Conservation (phyloP, 495 filamentous ascomycete species). For the Hypomontagnella submonticulosa region DNA sequence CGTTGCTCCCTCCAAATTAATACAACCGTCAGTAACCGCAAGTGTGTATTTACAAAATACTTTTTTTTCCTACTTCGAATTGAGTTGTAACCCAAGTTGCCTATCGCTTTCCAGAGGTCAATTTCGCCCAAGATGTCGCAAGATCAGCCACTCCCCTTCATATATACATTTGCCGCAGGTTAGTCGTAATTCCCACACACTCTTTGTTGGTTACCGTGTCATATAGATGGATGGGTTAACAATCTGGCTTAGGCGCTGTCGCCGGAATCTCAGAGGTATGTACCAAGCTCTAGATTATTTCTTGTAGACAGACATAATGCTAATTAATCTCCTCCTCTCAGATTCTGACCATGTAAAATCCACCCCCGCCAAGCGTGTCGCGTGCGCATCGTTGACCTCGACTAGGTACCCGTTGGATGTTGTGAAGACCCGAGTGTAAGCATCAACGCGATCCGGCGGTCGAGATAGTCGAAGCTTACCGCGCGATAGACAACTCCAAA, state of each 20-base stretch:
- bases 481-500: slow-evolving; percentile 79
- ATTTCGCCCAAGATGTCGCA: slow-evolving; percentile 65
- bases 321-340: slow-evolving; percentile 15
- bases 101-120: slow-evolving; percentile 11
- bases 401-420: slow-evolving; percentile 97
- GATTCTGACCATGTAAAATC: slow-evolving; percentile 35
- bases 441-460: slow-evolving; percentile 12
- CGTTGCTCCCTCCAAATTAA: slow-evolving; percentile 20
- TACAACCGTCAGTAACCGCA: slow-evolving; percentile 39
- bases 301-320: slow-evolving; percentile 33
- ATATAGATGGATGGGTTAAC: slow-evolving; percentile 30
- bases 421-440: slow-evolving; percentile 97
- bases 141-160: slow-evolving; percentile 80
- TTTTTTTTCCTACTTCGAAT: slow-evolving; percentile 14
- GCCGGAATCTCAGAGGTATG: slow-evolving; percentile 92
- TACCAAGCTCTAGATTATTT: slow-evolving; percentile 12
- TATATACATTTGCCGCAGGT: slow-evolving; percentile 88
- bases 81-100: background rate
- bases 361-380: slow-evolving; percentile 45
- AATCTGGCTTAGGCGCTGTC: slow-evolving; percentile 68
- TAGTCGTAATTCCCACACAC: slow-evolving; percentile 41
- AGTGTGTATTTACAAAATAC: slow-evolving; percentile 25
- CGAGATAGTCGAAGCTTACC: slow-evolving; percentile 46
- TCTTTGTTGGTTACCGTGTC: background rate
- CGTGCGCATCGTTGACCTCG: slow-evolving; percentile 66